phyloP scores from a whole-genome alignment of 1,284 basidiomycete genomes.

The Cutaneotrichosporon cyanovorans region DNA sequence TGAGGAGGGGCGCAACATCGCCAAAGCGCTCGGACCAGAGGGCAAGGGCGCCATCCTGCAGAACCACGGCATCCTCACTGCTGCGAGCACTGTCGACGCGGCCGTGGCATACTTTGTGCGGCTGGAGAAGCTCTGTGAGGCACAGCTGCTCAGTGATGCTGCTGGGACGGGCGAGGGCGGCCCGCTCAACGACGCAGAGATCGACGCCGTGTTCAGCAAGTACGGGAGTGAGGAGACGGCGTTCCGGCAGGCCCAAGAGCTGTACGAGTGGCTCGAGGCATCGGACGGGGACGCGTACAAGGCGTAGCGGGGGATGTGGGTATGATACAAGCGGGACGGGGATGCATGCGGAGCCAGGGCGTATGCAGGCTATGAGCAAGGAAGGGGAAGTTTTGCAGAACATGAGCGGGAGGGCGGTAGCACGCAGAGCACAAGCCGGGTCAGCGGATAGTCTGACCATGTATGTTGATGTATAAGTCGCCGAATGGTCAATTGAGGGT shows the following conservation, averaged over 20 bases:
- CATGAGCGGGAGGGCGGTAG: too few relatives aligned
- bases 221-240: constrained; percentile 49
- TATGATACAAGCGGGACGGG: too few relatives aligned
- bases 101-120: constrained; percentile 26
- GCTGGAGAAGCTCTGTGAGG: constrained; percentile 41
- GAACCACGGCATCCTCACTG: constrained; percentile 35
- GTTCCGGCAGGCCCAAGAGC: constrained; percentile 13
- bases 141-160: constrained; percentile 43
- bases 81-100: constrained; percentile 23
- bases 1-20: constrained; percentile 43
- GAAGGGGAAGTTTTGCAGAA: too few relatives aligned
- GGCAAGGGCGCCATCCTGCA: constrained; percentile 39
- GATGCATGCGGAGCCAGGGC: too few relatives aligned
- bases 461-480: too few relatives aligned
- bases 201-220: constrained; percentile 52
- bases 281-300: constrained; percentile 17
- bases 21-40: constrained; percentile 38
- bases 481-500: too few relatives aligned
- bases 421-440: too few relatives aligned
- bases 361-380: too few relatives aligned
- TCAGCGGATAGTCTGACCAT: too few relatives aligned
- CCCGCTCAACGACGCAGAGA: constrained; percentile 54
- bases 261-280: constrained; percentile 17
- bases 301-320: background rate
- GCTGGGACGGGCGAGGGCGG: constrained; percentile 36